Conservation (phyloP, 257 asterid species). For the Thymus quinquecostatus region DNA sequence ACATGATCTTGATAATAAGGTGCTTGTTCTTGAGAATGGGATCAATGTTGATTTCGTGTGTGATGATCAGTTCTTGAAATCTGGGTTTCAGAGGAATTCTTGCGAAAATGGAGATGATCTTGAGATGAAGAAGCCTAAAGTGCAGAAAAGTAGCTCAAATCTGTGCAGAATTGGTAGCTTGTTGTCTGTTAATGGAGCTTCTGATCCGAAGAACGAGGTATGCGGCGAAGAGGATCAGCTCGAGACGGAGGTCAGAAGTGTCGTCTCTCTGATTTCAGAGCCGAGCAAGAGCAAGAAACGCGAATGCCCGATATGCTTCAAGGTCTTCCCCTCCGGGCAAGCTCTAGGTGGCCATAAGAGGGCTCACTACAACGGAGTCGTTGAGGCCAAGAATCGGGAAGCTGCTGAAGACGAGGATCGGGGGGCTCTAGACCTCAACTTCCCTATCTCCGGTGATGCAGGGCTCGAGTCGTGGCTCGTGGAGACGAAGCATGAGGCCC, state of each 20-base stretch:
- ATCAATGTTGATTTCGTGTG: background rate
- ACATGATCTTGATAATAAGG: slow-evolving; percentile 11
- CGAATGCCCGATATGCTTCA: slow-evolving; percentile 62
- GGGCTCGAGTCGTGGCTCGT: slow-evolving; percentile 49
- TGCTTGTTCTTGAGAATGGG: background rate
- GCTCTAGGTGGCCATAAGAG: slow-evolving; percentile 92
- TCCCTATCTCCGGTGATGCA: slow-evolving; percentile 39
- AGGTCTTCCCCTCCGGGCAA: slow-evolving; percentile 72
- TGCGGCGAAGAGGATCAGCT: background rate
- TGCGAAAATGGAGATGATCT: slow-evolving; percentile 29
- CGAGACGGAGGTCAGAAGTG: slow-evolving; percentile 15
- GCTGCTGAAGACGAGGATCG: slow-evolving; percentile 28
- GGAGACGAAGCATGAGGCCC: slow-evolving; percentile 34
- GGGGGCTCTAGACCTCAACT: slow-evolving; percentile 49
- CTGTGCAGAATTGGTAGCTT: background rate
- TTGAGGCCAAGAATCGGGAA: slow-evolving; percentile 42
- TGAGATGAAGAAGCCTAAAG: slow-evolving; percentile 27
- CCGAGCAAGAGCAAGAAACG: slow-evolving; percentile 37
- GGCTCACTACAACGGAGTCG: slow-evolving; percentile 55
- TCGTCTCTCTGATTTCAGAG: slow-evolving; percentile 27
- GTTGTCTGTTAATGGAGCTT: slow-evolving; percentile 23
- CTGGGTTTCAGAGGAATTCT: slow-evolving; percentile 8
- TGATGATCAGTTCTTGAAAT: slow-evolving; percentile 24
- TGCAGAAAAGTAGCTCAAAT: slow-evolving; percentile 20
- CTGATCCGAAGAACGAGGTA: background rate